phyloP scores from a whole-genome alignment of 192 early-diverging fungal species.

The Cetraspora pellucida region DNA sequence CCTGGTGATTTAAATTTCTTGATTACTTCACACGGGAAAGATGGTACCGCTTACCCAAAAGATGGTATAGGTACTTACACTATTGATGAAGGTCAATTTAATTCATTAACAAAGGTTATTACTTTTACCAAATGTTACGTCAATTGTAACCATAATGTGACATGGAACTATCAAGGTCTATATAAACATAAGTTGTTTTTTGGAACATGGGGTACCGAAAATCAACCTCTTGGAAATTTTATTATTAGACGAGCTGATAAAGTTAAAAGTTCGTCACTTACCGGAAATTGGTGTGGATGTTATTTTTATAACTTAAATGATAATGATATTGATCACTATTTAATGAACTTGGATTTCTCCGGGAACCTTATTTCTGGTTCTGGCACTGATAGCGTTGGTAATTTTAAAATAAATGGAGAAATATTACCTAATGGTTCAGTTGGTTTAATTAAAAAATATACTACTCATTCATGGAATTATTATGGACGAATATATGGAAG shows the following conservation, averaged over 20 bases:
- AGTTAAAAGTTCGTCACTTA: background rate
- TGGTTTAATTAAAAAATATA: background rate
- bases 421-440: background rate
- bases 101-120: background rate
- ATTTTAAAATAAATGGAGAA: background rate
- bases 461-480: background rate
- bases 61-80: background rate
- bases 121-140: background rate
- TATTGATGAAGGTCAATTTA: background rate
- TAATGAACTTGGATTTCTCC: background rate
- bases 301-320: background rate
- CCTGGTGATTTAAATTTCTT: background rate
- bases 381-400: background rate
- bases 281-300: background rate
- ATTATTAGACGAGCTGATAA: background rate
- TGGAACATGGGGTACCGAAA: background rate
- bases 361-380: background rate
- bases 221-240: background rate
- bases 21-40: background rate
- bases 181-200: background rate
- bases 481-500: background rate
- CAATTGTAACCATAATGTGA: background rate
- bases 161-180: background rate
- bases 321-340: background rate
- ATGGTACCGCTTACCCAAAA: background rate